Conservation (phyloP, 2,329 filamentous ascomycete species). For the Cylindrodendrum hubeiense region DNA sequence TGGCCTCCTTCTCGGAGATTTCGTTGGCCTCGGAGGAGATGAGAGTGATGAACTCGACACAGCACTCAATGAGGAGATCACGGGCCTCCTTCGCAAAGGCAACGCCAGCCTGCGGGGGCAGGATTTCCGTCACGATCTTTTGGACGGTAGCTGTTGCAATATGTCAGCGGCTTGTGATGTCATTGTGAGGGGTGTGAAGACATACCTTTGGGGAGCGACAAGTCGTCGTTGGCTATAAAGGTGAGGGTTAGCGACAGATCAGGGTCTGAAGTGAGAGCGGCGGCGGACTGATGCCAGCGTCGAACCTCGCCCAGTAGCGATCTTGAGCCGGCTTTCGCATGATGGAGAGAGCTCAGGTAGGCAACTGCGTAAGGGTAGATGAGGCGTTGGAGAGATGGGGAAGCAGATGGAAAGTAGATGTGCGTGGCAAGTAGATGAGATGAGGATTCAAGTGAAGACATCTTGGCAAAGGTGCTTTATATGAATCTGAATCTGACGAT, state of each 20-base stretch:
- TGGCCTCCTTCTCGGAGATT: slow-evolving; percentile 97
- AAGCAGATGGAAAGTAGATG: slow-evolving; percentile 27
- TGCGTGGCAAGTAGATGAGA: slow-evolving; percentile 17
- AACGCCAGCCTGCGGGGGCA: slow-evolving; percentile 79
- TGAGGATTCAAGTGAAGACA: background rate
- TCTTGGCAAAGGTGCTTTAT: background rate
- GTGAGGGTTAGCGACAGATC: slow-evolving; percentile 48
- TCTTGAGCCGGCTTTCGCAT: slow-evolving; percentile 41
- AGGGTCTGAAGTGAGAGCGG: background rate
- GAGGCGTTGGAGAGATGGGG: background rate
- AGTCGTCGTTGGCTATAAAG: slow-evolving; percentile 69
- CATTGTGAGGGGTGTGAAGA: background rate
- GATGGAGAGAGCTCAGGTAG: background rate
- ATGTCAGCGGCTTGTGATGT: slow-evolving; percentile 41
- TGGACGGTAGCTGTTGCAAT: slow-evolving; percentile 71
- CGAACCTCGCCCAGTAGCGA: slow-evolving; percentile 45
- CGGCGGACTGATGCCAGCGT: slow-evolving; percentile 38
- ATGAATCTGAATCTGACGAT: background rate
- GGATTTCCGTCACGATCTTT: slow-evolving; percentile 93
- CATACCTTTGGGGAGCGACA: slow-evolving; percentile 74
- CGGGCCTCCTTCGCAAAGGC: slow-evolving; percentile 95
- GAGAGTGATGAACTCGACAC: slow-evolving; percentile 98
- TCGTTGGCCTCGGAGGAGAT: slow-evolving; percentile 99
- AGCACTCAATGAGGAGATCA: slow-evolving; percentile 97
- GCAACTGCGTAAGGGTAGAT: background rate